phyloP scores from a whole-genome alignment of 768 basidiomycete species.

The Scleroderma citrinum region DNA sequence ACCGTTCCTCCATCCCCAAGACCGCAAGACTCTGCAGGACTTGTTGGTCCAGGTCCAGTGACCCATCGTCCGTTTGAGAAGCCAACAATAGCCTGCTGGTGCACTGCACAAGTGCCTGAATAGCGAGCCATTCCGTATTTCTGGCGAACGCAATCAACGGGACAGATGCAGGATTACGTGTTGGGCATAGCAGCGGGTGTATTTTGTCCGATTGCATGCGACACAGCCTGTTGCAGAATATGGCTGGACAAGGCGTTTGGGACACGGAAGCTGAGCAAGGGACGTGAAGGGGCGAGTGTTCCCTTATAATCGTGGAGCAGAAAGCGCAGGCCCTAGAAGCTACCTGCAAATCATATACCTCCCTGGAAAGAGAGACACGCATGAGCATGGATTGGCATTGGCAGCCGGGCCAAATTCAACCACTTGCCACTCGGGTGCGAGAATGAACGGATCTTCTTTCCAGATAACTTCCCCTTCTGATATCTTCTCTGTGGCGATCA shows the following conservation, averaged over 20 bases:
- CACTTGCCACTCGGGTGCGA: conserved; percentile 75
- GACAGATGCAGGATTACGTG: conserved; percentile 63
- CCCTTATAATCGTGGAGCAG: conserved; percentile 62
- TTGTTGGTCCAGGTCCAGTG: conserved; percentile 41
- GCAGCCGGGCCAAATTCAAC: too few relatives aligned
- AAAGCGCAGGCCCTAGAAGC: conserved; percentile 58
- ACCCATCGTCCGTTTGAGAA: conserved; percentile 38
- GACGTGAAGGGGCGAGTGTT: conserved; percentile 40
- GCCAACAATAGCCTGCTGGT: conserved; percentile 59
- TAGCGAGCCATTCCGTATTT: conserved; percentile 57
- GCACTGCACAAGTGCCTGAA: conserved; percentile 67
- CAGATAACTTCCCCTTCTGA: conserved; percentile 70
- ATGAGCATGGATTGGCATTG: too few relatives aligned
- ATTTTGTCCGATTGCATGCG: conserved; percentile 53
- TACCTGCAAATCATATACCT: conserved; percentile 66
- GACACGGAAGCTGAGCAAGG: conserved; percentile 47
- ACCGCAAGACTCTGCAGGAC: conserved; percentile 60
- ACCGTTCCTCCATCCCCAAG: conserved; percentile 69
- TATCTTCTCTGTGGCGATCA: conserved; percentile 67
- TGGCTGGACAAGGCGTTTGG: conserved; percentile 44
- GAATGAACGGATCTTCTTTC: conserved; percentile 78
- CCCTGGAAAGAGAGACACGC: conserved; percentile 42
- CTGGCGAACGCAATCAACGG: conserved; percentile 58
- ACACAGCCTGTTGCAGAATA: conserved; percentile 82
- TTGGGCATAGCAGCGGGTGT: conserved; percentile 69